These are phyloP conservation scores for Rutstroemia sp. DNA, from an alignment of 2,329 filamentous ascomycete genomes.

Conservation along the genomic window DNA sequence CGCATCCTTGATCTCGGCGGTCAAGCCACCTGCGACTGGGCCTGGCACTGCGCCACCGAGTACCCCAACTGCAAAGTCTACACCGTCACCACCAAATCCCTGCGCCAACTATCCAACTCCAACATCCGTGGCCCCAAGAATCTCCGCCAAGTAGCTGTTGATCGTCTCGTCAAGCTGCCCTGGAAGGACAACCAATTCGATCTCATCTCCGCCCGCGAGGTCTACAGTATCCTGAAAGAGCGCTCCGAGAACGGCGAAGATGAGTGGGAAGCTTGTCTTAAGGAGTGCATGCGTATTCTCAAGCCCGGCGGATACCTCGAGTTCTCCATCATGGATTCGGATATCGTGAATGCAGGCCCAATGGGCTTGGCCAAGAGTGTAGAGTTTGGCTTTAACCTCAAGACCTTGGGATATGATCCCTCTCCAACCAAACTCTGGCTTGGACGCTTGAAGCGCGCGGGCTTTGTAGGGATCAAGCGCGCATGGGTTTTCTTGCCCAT, in stretches of 20 bases:
- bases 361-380: constrained; percentile 75
- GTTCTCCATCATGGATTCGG: constrained; percentile 82
- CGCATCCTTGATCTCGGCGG: constrained; percentile 83
- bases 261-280: constrained; percentile 80
- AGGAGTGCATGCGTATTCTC: constrained; percentile 77
- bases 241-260: constrained; percentile 61
- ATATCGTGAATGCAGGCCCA: constrained; percentile 78
- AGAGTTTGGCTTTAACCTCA: constrained; percentile 86
- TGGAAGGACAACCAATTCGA: constrained; percentile 86
- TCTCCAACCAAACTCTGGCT: constrained; percentile 76
- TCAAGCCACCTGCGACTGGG: constrained; percentile 84
- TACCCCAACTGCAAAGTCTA: constrained; percentile 82
- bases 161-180: constrained; percentile 70
- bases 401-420: constrained; percentile 84
- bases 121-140: constrained; percentile 80
- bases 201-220: constrained; percentile 78
- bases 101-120: constrained; percentile 62
- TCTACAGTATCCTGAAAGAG: constrained; percentile 78
- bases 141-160: constrained; percentile 74
- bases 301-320: constrained; percentile 92
- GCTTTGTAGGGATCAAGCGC: constrained; percentile 74
- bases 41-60: constrained; percentile 83
- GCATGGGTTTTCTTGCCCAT: constrained; percentile 88
- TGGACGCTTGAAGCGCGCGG: constrained; percentile 61
- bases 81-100: constrained; percentile 71